phyloP scores from a whole-genome alignment of 306 rosid genomes.

The Prunus fruticosa region DNA sequence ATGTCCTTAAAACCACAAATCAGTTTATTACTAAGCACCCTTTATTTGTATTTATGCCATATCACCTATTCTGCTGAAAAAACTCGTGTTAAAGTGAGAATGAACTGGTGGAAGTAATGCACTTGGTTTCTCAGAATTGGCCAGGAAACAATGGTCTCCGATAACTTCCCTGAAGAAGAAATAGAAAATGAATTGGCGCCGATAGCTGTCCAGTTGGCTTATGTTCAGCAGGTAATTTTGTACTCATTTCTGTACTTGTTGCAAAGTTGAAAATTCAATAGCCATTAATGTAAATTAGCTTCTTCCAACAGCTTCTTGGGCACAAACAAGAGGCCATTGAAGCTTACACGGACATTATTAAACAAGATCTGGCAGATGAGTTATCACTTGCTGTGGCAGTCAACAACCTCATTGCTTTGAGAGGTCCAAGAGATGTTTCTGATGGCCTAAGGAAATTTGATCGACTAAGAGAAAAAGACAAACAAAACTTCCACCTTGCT shows the following conservation, averaged over 20 bases:
- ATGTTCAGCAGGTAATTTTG: conserved; percentile 76
- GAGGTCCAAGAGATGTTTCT: conserved; percentile 89
- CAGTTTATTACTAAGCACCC: background rate
- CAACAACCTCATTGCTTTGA: conserved; percentile 77
- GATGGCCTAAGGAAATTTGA: conserved; percentile 94
- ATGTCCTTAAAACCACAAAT: background rate
- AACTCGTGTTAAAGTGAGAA: background rate
- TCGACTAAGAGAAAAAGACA: conserved; percentile 75
- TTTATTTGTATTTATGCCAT: background rate
- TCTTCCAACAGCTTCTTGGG: conserved; percentile 78
- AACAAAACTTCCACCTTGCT: conserved; percentile 65
- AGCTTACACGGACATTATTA: conserved; percentile 64
- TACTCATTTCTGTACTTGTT: background rate
- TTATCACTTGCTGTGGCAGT: conserved; percentile 84
- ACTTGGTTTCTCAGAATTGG: conserved; percentile 65
- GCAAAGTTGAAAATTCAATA: conserved; percentile 12
- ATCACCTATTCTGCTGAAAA: conserved; percentile 1
- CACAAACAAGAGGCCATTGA: conserved; percentile 62
- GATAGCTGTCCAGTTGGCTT: conserved; percentile 88
- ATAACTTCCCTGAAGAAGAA: conserved; percentile 71
- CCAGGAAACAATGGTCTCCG: conserved; percentile 77
- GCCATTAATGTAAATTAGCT: conserved; percentile 27
- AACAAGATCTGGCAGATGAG: conserved; percentile 79
- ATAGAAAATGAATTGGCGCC: conserved; percentile 89
- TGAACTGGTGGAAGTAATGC: conserved; percentile 20